Percentiles rank a stretch among this genome's conserved stretches.
phyloP scores from a whole-genome alignment of 257 asterid genomes.

The Solanum dulcamara region DNA sequence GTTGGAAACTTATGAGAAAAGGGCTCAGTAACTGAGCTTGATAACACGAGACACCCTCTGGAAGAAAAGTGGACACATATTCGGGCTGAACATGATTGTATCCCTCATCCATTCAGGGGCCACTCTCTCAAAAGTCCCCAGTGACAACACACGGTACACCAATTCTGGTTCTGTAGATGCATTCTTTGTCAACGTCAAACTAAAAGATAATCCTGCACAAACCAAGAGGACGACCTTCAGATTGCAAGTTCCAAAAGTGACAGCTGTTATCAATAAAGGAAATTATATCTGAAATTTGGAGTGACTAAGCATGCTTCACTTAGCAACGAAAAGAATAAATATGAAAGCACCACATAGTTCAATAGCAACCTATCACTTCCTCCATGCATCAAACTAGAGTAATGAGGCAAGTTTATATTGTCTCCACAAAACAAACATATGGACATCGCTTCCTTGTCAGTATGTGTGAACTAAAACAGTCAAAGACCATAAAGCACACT shows the following conservation, averaged over 20 bases:
- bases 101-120: slow-evolving; percentile 92
- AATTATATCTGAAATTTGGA: neutral
- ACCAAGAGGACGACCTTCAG: neutral
- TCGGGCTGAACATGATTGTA: slow-evolving; percentile 49
- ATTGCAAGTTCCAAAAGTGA: neutral
- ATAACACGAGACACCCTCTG: slow-evolving; percentile 50
- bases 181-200: slow-evolving; percentile 52
- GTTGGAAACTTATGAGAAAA: neutral
- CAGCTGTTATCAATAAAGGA: neutral
- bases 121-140: slow-evolving; percentile 72
- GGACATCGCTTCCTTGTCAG: neutral
- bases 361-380: neutral
- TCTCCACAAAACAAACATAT: neutral
- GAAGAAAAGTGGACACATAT: slow-evolving; percentile 65
- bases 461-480: neutral
- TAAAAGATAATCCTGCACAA: slow-evolving; percentile 70
- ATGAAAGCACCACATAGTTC: neutral
- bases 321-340: neutral
- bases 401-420: neutral
- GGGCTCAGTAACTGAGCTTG: slow-evolving; percentile 12
- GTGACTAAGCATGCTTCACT: neutral
- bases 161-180: slow-evolving; percentile 43
- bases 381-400: neutral
- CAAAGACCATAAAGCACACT: neutral
- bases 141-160: slow-evolving; percentile 42